Evolutionary conservation across 202 grass and related monocot species (phyloP), one percentile per base, ranked within the genome.

Genomic region (Hordeum pubiflorum): DNA sequence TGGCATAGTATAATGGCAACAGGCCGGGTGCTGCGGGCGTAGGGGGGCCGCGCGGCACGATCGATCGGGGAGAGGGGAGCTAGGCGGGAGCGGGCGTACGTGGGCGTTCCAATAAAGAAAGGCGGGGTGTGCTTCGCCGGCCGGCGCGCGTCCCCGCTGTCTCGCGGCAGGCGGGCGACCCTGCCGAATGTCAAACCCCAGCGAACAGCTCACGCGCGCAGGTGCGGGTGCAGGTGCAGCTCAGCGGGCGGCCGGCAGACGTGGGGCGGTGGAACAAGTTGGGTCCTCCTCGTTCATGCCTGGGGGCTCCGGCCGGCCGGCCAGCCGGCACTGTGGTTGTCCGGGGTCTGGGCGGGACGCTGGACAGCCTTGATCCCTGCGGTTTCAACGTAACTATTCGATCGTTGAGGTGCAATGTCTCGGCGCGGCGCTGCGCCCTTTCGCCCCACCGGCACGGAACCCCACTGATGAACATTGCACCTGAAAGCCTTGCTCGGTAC

Each of bases 241-340:
- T 84, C 86, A 41, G 79, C 81, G 33, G 26, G 71, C 29, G 82
- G 61, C 24, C 23, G 39, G 70, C 23, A 10, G 23, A 40, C 83
- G 74, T 89, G 83, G 83, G 83, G 69, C 68, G 79, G 87, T 86
- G 87, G 79, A 37, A 68, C 87, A 86, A 89, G 12, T 89, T 78
- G 82, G 58, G 27, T 48, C 39, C 14, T 41, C 0, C 12, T 32
- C 12, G 7, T 40, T 66, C 43, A 48, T 64, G 59, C 65, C 43
- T 58, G 65, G 24, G 26, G 29, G 62, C 75, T 80, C 29, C 33
- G 22, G 81, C 82, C 24, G 77, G 62, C 80, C 86, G 59, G 60
- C 79, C 77, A n/a, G 69, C 83, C 38, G 77, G 63, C 82, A 81
- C 15, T 48, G 74, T 29, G 70, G 82, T 2, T 81, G 43, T 71